Conservation (phyloP, 176 grass and related monocot genomes). For the Rhynchospora pubera region DNA sequence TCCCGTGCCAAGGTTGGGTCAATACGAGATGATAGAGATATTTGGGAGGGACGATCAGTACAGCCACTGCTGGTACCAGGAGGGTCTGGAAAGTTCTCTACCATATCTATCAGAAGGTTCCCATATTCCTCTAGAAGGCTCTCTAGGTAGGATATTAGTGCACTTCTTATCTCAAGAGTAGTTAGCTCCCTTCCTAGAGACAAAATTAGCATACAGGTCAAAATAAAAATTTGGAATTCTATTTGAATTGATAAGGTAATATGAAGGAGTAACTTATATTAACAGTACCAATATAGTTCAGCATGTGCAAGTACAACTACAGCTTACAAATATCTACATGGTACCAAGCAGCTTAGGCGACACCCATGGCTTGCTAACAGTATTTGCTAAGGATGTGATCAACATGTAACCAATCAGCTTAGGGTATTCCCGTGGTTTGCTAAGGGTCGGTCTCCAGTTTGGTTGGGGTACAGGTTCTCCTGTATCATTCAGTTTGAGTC, state of each 20-base stretch:
- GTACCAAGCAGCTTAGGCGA: neutral
- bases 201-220: slow-evolving; percentile 10
- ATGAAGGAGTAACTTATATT: neutral
- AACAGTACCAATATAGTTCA: neutral
- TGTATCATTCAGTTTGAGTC: too few relatives aligned
- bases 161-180: slow-evolving; percentile 80
- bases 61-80: slow-evolving; percentile 30
- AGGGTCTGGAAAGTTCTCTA: slow-evolving; percentile 74
- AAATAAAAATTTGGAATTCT: neutral
- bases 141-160: slow-evolving; percentile 57
- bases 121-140: slow-evolving; percentile 58
- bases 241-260: neutral
- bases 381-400: neutral
- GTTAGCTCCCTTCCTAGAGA: slow-evolving; percentile 83
- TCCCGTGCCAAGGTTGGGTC: slow-evolving; percentile 50
- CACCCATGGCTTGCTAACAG: neutral
- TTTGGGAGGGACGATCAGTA: slow-evolving; percentile 26
- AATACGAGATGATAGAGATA: slow-evolving; percentile 56
- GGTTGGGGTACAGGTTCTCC: neutral
- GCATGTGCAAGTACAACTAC: neutral
- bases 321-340: too few relatives aligned
- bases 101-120: slow-evolving; percentile 49
- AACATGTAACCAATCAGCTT: neutral
- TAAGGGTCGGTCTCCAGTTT: neutral
- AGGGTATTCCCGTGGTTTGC: neutral